A percentile compares a stretch with the other conserved stretches of the same genome.
Conservation (phyloP, 2,329 filamentous ascomycete species). For the Diaporthe vaccinii region DNA sequence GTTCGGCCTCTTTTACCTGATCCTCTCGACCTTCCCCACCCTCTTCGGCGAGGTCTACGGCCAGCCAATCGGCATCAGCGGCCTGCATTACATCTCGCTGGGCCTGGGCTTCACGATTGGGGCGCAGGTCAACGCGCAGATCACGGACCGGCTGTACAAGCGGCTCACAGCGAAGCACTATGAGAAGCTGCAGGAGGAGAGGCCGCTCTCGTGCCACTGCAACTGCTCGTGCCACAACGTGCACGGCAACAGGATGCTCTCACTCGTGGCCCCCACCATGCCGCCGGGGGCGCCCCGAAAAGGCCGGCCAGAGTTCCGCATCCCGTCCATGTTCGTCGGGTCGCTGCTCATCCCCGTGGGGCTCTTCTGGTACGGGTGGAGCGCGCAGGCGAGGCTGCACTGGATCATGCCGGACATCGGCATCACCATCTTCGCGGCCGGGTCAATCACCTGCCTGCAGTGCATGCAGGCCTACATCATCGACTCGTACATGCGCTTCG, state of each 20-base stretch:
- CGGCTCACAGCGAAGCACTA: constrained; percentile 56
- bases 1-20: constrained; percentile 67
- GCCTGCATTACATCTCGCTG: constrained; percentile 54
- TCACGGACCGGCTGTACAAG: constrained; percentile 61
- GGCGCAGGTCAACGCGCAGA: constrained; percentile 54
- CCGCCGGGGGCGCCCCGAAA: constrained; percentile 22
- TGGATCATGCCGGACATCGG: constrained; percentile 63
- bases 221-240: background rate
- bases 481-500: constrained; percentile 60
- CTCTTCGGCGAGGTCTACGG: constrained; percentile 57
- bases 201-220: background rate
- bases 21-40: constrained; percentile 64
- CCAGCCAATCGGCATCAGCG: constrained; percentile 49
- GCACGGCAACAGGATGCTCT: background rate
- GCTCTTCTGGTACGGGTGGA: constrained; percentile 61
- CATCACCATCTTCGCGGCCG: constrained; percentile 52
- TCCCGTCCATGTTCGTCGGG: constrained; percentile 67
- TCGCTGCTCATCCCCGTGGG: constrained; percentile 58
- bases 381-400: constrained; percentile 56
- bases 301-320: constrained; percentile 57
- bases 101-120: constrained; percentile 53
- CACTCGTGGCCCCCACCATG: background rate
- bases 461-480: constrained; percentile 62
- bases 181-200: constrained; percentile 34
- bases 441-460: constrained; percentile 58